Evolutionary conservation across 257 asterid species (phyloP).

Genomic region (Pogostemon cablin): DNA sequence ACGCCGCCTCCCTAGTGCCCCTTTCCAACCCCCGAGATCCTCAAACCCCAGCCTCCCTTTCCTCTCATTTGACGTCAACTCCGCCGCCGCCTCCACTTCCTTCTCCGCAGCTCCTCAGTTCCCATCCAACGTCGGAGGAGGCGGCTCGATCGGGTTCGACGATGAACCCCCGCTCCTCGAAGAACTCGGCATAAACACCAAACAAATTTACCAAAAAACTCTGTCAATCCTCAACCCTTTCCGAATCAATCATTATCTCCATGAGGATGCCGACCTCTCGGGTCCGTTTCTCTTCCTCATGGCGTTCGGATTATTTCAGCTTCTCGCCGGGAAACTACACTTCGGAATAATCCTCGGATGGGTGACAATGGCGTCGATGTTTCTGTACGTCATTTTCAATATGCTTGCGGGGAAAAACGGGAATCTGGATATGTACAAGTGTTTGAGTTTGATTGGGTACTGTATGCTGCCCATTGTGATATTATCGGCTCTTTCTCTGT

Average conservation of each 20-base stretch:
- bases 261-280: slow-evolving; percentile 90
- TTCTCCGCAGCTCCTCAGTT: slow-evolving; percentile 73
- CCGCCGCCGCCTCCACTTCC: slow-evolving; percentile 76
- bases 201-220: slow-evolving; percentile 85
- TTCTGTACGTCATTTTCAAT: slow-evolving; percentile 76
- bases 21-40: slow-evolving; percentile 80
- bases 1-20: slow-evolving; percentile 86
- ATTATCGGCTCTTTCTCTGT: slow-evolving; percentile 73
- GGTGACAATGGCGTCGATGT: slow-evolving; percentile 87
- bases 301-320: slow-evolving; percentile 87
- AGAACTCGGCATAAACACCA: slow-evolving; percentile 90
- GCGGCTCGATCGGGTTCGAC: slow-evolving; percentile 58
- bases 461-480: slow-evolving; percentile 88
- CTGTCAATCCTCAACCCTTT: slow-evolving; percentile 65
- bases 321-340: slow-evolving; percentile 87
- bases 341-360: slow-evolving; percentile 88
- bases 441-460: slow-evolving; percentile 86
- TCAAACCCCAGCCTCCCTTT: slow-evolving; percentile 73
- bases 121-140: slow-evolving; percentile 51
- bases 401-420: slow-evolving; percentile 90
- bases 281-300: slow-evolving; percentile 84
- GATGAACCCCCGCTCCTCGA: slow-evolving; percentile 93
- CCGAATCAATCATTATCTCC: slow-evolving; percentile 66
- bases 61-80: slow-evolving; percentile 79
- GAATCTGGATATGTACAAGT: slow-evolving; percentile 80